A percentile compares a stretch with the other conserved stretches of the same genome.
Conservation (phyloP, 2,329 filamentous ascomycete genomes). For the Penicillium sp. region DNA sequence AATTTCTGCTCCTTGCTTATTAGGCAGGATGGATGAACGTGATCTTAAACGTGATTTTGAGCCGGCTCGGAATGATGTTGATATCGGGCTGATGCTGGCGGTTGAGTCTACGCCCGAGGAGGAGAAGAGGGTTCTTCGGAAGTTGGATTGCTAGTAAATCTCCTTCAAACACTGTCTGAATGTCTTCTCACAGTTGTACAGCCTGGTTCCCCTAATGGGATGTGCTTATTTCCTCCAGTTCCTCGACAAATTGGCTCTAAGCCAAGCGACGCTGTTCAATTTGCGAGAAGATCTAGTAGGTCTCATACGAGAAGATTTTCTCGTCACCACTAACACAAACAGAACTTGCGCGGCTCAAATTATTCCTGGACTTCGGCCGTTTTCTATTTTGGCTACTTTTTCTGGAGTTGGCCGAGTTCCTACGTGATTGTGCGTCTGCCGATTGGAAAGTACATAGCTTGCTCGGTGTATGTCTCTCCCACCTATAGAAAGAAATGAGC, state of each 20-base stretch:
- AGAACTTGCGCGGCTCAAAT: slow-evolving; percentile 20
- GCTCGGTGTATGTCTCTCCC: slow-evolving; percentile 27
- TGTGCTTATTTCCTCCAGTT: slow-evolving; percentile 22
- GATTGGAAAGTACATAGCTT: slow-evolving; percentile 33
- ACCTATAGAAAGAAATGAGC: slow-evolving; percentile 28
- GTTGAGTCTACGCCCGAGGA: slow-evolving; percentile 14
- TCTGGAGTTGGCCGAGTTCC: slow-evolving; percentile 44
- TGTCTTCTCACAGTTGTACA: not conserved
- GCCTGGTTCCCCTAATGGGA: slow-evolving; percentile 20
- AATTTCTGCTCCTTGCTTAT: not conserved
- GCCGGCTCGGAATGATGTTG: slow-evolving; percentile 10
- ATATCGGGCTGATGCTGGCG: slow-evolving; percentile 21
- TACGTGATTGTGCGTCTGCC: slow-evolving; percentile 39
- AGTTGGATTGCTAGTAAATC: slow-evolving; percentile 20
- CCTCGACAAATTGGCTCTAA: slow-evolving; percentile 19
- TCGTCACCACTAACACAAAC: not conserved
- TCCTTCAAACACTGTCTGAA: not conserved
- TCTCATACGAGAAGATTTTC: not conserved
- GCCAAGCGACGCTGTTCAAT: slow-evolving; percentile 20
- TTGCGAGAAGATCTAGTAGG: slow-evolving; percentile 20
- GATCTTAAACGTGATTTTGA: slow-evolving; percentile 12
- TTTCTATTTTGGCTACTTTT: slow-evolving; percentile 40
- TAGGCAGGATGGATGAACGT: slow-evolving; percentile 9
- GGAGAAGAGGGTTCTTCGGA: slow-evolving; percentile 16
- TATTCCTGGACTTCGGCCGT: slow-evolving; percentile 30